Conservation (phyloP, 1,284 basidiomycete species). For the Papiliotrema fonsecae region DNA sequence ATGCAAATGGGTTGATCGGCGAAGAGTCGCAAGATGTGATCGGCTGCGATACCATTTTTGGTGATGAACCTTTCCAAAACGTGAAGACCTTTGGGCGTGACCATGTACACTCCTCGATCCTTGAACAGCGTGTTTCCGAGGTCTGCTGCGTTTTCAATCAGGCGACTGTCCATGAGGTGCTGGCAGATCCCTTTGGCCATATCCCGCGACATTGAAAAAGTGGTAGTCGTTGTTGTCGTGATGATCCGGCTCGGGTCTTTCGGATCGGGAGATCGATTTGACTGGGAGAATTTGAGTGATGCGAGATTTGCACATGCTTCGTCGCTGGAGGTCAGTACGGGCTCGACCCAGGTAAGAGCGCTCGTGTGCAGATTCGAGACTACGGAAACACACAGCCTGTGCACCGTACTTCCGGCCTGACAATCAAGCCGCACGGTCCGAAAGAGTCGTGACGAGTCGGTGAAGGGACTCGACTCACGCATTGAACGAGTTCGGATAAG, state of each 20-base stretch:
- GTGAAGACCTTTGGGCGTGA: constrained; percentile 96
- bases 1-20: constrained; percentile 93
- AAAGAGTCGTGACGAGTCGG: no score
- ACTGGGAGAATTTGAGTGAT: constrained; percentile 97
- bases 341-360: not conserved
- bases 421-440: no score
- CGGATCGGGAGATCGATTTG: constrained; percentile 94
- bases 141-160: constrained; percentile 95
- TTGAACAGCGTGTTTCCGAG: constrained; percentile 84
- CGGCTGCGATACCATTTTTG: constrained; percentile 92
- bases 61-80: constrained; percentile 98
- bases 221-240: constrained; percentile 98
- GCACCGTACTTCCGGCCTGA: no score
- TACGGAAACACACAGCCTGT: no score
- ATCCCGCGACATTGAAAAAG: constrained; percentile 98
- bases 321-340: constrained; percentile 58
- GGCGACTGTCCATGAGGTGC: constrained; percentile 97
- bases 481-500: constrained; percentile 90
- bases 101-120: constrained; percentile 90
- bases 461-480: no score
- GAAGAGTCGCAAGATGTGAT: constrained; percentile 86
- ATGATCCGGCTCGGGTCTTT: constrained; percentile 94
- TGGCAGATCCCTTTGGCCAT: constrained; percentile 99
- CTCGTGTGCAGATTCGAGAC: no score
- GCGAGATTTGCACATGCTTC: constrained; percentile 91